phyloP scores from a whole-genome alignment of 75 land plant genomes.

The Selaginella moellendorffii region DNA sequence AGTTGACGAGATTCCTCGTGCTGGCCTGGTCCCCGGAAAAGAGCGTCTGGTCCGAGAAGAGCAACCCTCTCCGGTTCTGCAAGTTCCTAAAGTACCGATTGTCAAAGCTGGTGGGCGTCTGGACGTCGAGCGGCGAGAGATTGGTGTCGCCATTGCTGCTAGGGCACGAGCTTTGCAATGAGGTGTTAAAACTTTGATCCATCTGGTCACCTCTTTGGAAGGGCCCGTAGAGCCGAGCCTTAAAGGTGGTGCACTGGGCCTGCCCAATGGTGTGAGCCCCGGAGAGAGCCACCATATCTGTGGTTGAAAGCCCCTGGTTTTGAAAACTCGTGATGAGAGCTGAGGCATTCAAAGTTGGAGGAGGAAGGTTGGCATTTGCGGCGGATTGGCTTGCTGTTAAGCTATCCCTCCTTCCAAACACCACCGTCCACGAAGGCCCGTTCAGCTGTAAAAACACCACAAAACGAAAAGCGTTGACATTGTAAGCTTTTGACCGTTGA shows the following conservation, averaged over 20 bases:
- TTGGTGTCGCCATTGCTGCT: background rate
- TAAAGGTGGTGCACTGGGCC: constrained; percentile 55
- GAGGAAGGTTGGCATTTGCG: constrained; percentile 8
- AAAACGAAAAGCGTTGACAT: background rate
- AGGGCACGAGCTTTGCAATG: constrained; percentile 1
- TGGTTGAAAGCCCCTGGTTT: constrained; percentile 3
- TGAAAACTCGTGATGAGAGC: constrained; percentile 8
- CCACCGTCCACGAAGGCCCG: constrained; percentile 11
- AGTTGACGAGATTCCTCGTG: constrained; percentile 13
- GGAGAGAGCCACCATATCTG: constrained; percentile 6
- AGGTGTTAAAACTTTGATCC: background rate
- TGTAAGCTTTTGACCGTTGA: background rate
- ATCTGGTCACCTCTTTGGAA: constrained; percentile 17
- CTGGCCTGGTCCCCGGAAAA: constrained; percentile 14
- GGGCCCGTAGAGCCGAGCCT: constrained; percentile 23
- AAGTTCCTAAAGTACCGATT: constrained; percentile 19
- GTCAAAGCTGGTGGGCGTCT: constrained; percentile 23
- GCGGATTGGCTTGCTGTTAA: constrained; percentile 8
- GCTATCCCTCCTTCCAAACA: constrained; percentile 8
- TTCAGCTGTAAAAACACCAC: background rate
- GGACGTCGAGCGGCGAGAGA: constrained; percentile 17
- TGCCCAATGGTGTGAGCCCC: constrained; percentile 58
- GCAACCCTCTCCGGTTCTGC: constrained; percentile 26
- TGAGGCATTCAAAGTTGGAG: background rate
- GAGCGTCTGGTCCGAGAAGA: constrained; percentile 33